A percentile compares a stretch with the other conserved stretches of the same genome.
Evolutionary conservation across 306 rosid species (phyloP).

Genomic region (Vigna unguiculata): DNA sequence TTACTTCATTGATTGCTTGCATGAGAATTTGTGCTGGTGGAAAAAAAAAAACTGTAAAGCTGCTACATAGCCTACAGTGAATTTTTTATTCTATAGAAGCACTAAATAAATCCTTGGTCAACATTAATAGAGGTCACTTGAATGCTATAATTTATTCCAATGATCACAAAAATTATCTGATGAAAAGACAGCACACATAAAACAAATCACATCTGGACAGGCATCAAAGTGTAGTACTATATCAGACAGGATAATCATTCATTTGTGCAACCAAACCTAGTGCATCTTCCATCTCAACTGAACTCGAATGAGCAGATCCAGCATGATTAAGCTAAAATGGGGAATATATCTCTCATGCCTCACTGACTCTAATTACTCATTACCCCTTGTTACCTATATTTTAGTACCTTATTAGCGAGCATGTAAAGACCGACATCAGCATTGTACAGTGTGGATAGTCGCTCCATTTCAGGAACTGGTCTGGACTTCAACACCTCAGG

Average conservation of each 20-base stretch:
- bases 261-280: conserved; percentile 12
- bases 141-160: conserved; percentile 21
- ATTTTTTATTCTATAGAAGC: not conserved
- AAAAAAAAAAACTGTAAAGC: not conserved
- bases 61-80: not conserved
- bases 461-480: conserved; percentile 86
- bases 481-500: conserved; percentile 66
- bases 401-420: conserved; percentile 97
- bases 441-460: conserved; percentile 93
- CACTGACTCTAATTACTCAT: conserved; percentile 31
- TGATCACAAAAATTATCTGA: conserved; percentile 5
- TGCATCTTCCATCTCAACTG: conserved; percentile 10
- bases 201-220: conserved; percentile 2
- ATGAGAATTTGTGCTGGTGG: not conserved
- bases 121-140: conserved; percentile 21
- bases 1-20: not conserved
- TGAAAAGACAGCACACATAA: conserved; percentile 13
- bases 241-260: conserved; percentile 11
- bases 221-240: conserved; percentile 4
- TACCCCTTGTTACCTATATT: conserved; percentile 24
- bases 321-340: conserved; percentile 14
- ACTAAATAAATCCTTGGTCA: conserved; percentile 22
- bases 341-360: not conserved
- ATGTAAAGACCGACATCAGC: conserved; percentile 99
- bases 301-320: conserved; percentile 33